These are phyloP conservation scores for Calophaca sinica DNA, from an alignment of 306 rosid species.

Conservation along the genomic window DNA sequence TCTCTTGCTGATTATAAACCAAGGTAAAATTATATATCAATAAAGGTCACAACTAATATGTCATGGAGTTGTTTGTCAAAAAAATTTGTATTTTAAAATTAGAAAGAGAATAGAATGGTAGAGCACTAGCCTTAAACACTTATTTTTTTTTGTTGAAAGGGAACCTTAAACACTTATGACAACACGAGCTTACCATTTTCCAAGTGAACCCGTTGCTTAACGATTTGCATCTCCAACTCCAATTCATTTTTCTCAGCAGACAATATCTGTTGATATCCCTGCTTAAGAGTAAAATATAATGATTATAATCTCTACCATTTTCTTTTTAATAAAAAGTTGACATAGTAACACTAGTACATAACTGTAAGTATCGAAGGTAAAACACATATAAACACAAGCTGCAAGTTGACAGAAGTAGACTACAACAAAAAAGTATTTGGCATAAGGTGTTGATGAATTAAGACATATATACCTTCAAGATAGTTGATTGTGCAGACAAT, in stretches of 20 bases:
- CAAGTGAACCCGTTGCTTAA: constrained; percentile 88
- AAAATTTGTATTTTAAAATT: neutral
- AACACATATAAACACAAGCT: neutral
- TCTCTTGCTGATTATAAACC: neutral
- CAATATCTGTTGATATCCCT: constrained; percentile 83
- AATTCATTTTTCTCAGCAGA: constrained; percentile 74
- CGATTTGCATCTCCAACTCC: constrained; percentile 78
- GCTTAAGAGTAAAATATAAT: constrained; percentile 40
- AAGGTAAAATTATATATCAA: constrained; percentile 1
- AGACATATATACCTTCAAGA: constrained; percentile 68
- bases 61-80: constrained; percentile 1
- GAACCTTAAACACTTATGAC: neutral
- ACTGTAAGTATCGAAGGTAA: neutral
- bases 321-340: neutral
- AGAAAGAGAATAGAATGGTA: neutral
- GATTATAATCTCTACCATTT: constrained; percentile 6
- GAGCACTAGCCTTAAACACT: neutral
- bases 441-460: neutral
- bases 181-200: constrained; percentile 73
- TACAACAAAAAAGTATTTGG: neutral
- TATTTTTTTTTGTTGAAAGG: no score
- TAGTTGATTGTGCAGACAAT: constrained; percentile 81
- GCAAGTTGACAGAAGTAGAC: constrained; percentile 26
- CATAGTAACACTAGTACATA: constrained; percentile 23
- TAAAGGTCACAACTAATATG: neutral